Percentiles rank a stretch among this genome's conserved stretches.
phyloP scores from a whole-genome alignment of 108 stramenopile species.

The Mayamaea pseudoterrestris region DNA sequence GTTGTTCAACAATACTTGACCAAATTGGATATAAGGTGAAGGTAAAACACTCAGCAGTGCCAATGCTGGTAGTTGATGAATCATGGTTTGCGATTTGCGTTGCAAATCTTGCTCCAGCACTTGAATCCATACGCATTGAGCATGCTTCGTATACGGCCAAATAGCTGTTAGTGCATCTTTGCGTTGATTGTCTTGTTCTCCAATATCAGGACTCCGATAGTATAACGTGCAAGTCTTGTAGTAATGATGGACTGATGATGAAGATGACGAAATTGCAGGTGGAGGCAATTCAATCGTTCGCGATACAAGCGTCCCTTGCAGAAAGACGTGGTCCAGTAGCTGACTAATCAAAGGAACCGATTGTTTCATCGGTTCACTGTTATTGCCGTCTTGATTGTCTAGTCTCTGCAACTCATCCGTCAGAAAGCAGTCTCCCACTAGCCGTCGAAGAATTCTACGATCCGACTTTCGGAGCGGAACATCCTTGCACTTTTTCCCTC shows the following conservation, averaged over 20 bases:
- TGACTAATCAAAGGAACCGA: too few species aligned
- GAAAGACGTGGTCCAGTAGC: slow-evolving; percentile 11
- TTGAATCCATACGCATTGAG: slow-evolving; percentile 18
- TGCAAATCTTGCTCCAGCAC: too few species aligned
- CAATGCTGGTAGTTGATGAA: too few species aligned
- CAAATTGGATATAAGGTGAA: too few species aligned
- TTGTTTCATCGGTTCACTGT: too few species aligned
- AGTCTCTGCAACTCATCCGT: background rate
- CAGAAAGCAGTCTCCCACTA: slow-evolving; percentile 26
- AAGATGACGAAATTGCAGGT: too few species aligned
- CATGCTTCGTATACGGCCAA: slow-evolving; percentile 7
- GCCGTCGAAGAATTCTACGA: slow-evolving; percentile 37
- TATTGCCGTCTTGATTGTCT: slow-evolving; percentile 4
- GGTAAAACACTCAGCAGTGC: too few species aligned
- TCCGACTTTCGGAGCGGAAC: slow-evolving; percentile 66
- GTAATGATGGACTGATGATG: too few species aligned
- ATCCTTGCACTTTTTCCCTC: slow-evolving; percentile 43
- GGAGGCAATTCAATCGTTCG: slow-evolving; percentile 21
- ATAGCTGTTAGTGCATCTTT: slow-evolving; percentile 2
- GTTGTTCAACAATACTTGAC: too few species aligned
- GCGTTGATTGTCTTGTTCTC: background rate
- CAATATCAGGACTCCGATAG: background rate
- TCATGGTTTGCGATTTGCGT: too few species aligned
- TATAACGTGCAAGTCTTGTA: slow-evolving; percentile 16
- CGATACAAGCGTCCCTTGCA: slow-evolving; percentile 26